Evolutionary conservation across 148 eudicot genomes (phyloP).

Genomic region (Salicornia ramosissima): DNA sequence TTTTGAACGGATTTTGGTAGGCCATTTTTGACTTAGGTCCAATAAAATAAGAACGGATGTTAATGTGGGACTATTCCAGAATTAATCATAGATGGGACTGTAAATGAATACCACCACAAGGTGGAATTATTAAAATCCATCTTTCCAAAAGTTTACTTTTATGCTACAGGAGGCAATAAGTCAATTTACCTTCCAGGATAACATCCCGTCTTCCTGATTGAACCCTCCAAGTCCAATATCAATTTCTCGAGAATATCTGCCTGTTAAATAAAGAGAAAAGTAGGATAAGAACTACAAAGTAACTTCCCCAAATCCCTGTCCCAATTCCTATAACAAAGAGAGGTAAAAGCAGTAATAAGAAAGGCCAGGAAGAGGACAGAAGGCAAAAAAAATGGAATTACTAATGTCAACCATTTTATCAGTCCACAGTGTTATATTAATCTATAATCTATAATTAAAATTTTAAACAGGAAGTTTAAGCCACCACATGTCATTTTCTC

Average conservation of each 20-base stretch:
- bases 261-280: constrained; percentile 37
- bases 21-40: too few relatives aligned
- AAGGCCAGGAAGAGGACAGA: neutral
- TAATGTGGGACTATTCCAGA: too few relatives aligned
- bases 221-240: constrained; percentile 65
- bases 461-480: too few relatives aligned
- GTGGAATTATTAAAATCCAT: too few relatives aligned
- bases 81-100: too few relatives aligned
- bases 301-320: neutral
- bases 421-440: too few relatives aligned
- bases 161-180: constrained; percentile 4
- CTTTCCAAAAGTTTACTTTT: constrained; percentile 7
- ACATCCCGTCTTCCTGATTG: constrained; percentile 59
- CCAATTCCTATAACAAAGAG: neutral
- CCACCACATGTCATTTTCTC: too few relatives aligned
- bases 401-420: neutral
- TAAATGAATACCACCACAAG: too few relatives aligned
- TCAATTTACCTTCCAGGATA: constrained; percentile 74
- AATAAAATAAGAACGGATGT: too few relatives aligned
- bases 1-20: too few relatives aligned
- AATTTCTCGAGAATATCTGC: constrained; percentile 76
- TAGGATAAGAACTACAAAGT: neutral
- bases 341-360: neutral
- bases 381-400: neutral
- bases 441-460: too few relatives aligned